Base-by-base conservation (phyloP, 148 eudicot genomes). In the Silene latifolia region DNA sequence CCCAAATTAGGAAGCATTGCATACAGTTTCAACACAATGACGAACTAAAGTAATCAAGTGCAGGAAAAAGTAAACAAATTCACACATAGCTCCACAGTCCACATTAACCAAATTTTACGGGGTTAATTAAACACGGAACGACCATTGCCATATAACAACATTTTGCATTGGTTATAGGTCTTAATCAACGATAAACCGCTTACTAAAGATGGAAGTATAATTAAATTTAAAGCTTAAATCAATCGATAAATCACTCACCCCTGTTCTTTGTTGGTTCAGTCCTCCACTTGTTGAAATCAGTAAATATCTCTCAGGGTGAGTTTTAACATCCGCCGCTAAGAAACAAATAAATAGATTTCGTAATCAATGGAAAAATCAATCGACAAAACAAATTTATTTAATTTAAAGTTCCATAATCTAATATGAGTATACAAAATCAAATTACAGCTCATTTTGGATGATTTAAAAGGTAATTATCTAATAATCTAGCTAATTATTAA, bases 251-350 rank as follows among this genome's bases (percentile, higher is more conserved):
- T 39, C 48, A 74, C 74, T 81, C 83, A 93, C 98, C 94, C 98
- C 98, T 42, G 98, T 93, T 83, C 98, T 86, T 79, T 93, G 98
- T 74, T 93, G 98, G 70, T 93, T 93, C 48, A 93, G 74, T 69
- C 98, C 98, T 51, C 98, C 98, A 85, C 98, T 93, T 8, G 98
- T 89, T 63, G 92, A 91, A 71, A 91, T 89, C 77, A 93, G 62
- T 74, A 93, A 78, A 75, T 86, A 93, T 39, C 94, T 72, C 74
- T 91, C 76, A 24, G 87, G 88, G 7, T 86, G 63, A 46, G 89
- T 88, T 74, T 86, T 91, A n/a, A 64, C 81, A 51, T 85, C 89
- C 15, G 89, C 86, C 80, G 79, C 98, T 89, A 84, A 79, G 21
- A 65, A 54, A 53, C 51, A 39, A 44, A 67, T n/a, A 58, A 75